phyloP scores from a whole-genome alignment of 805 yeast genomes.

The Suhomyces faveliae region DNA sequence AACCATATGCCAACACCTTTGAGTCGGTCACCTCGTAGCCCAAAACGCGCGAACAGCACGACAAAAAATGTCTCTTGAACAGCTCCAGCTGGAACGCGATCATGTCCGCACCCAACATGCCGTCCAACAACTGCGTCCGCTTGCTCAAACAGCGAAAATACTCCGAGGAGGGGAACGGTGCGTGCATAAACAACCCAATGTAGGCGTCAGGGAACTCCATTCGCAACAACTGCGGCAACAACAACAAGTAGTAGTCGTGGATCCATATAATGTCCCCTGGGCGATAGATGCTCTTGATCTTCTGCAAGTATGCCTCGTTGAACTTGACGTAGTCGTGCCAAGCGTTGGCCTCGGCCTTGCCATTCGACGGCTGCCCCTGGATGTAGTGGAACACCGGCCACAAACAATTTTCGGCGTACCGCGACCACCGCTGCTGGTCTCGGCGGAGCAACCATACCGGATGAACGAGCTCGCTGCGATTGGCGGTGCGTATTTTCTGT shows the following conservation, averaged over 20 bases:
- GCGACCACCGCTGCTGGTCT: slow-evolving; percentile 81
- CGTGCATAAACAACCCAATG: slow-evolving; percentile 78
- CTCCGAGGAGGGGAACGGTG: slow-evolving; percentile 95
- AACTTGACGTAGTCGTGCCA: slow-evolving; percentile 90
- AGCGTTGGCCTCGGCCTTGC: slow-evolving; percentile 61
- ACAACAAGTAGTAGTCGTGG: slow-evolving; percentile 82
- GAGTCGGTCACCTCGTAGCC: slow-evolving; percentile 71
- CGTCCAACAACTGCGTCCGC: slow-evolving; percentile 79
- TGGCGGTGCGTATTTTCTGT: slow-evolving; percentile 43
- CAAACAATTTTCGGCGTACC: slow-evolving; percentile 81
- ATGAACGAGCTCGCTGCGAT: slow-evolving; percentile 55
- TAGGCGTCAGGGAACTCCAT: slow-evolving; percentile 70
- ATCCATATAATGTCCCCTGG: slow-evolving; percentile 93
- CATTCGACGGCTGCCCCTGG: slow-evolving; percentile 70
- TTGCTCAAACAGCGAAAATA: slow-evolving; percentile 87
- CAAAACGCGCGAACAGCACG: slow-evolving; percentile 82
- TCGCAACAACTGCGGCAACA: slow-evolving; percentile 80
- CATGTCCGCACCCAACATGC: slow-evolving; percentile 86
- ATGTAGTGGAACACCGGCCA: slow-evolving; percentile 98
- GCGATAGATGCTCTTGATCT: slow-evolving; percentile 65
- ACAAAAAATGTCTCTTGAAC: slow-evolving; percentile 86
- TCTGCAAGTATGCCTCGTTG: slow-evolving; percentile 87
- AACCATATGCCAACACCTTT: slow-evolving; percentile 70
- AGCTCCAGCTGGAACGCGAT: slow-evolving; percentile 84
- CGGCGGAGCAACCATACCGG: slow-evolving; percentile 87